Evolutionary conservation across 108 stramenopile species (phyloP).

Genomic region (Skeletonema grethae): DNA sequence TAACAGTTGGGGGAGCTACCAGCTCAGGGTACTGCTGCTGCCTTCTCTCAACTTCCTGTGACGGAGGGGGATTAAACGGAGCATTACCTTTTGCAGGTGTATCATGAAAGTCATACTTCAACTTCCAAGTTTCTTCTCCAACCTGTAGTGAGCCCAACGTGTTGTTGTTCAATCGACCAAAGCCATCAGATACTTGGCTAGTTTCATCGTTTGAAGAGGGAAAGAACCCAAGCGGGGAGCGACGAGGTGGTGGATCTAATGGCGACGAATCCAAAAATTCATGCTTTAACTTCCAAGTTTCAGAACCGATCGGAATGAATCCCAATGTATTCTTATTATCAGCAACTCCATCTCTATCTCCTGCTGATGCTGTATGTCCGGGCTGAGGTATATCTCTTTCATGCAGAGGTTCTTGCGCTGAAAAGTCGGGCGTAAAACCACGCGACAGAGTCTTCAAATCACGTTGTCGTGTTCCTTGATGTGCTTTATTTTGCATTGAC

Average conservation of each 20-base stretch:
- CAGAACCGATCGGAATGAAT: background rate
- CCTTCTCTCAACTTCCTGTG: background rate
- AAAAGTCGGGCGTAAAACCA: background rate
- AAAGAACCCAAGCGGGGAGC: background rate
- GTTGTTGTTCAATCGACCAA: background rate
- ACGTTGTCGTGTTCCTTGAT: background rate
- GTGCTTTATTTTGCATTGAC: background rate
- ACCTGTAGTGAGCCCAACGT: background rate
- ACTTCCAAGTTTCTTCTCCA: background rate
- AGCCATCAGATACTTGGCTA: background rate
- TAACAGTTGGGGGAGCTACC: background rate
- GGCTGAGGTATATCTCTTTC: background rate
- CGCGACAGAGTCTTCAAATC: background rate
- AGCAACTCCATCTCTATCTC: background rate
- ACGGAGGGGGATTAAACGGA: background rate
- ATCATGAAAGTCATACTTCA: background rate
- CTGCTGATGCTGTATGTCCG: background rate
- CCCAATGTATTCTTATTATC: background rate
- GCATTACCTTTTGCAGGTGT: background rate
- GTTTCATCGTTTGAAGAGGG: background rate
- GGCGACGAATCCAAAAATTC: conserved; percentile 1
- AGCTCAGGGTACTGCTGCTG: background rate
- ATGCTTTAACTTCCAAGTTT: background rate
- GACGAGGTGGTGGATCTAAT: background rate
- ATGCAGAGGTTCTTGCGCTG: background rate